A percentile compares a stretch with the other conserved stretches of the same genome.
Evolutionary conservation across 805 yeast genomes (phyloP).

Genomic region (Metschnikowia henanensis): DNA sequence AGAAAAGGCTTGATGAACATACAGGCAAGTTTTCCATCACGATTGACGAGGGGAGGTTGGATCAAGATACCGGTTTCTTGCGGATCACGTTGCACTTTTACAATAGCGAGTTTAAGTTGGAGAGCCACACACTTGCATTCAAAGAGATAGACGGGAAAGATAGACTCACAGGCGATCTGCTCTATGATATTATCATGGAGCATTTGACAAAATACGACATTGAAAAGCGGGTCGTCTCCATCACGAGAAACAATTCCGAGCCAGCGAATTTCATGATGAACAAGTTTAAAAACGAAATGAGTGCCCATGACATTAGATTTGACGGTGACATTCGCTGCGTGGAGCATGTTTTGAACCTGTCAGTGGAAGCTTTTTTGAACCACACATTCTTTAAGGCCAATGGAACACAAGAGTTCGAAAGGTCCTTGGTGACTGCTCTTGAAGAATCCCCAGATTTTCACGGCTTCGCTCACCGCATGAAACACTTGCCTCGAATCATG

Average conservation of each 20-base stretch:
- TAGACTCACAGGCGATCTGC: background rate
- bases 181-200: background rate
- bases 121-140: conserved; percentile 1
- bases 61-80: background rate
- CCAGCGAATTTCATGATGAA: conserved; percentile 1
- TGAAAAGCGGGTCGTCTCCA: conserved; percentile 2
- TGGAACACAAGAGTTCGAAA: background rate
- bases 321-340: conserved; percentile 3
- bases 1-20: background rate
- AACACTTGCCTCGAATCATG: background rate
- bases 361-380: background rate
- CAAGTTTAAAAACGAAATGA: background rate
- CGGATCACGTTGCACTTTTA: conserved; percentile 1
- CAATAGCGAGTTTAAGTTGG: background rate
- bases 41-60: background rate
- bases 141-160: background rate
- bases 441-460: background rate
- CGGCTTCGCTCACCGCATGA: no score
- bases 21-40: background rate
- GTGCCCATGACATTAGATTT: background rate
- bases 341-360: background rate
- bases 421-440: background rate
- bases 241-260: conserved; percentile 1
- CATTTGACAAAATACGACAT: conserved; percentile 1
- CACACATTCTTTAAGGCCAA: background rate